Evolutionary conservation across 108 stramenopile genomes (phyloP).

Genomic region (Thalassiosira profunda): DNA sequence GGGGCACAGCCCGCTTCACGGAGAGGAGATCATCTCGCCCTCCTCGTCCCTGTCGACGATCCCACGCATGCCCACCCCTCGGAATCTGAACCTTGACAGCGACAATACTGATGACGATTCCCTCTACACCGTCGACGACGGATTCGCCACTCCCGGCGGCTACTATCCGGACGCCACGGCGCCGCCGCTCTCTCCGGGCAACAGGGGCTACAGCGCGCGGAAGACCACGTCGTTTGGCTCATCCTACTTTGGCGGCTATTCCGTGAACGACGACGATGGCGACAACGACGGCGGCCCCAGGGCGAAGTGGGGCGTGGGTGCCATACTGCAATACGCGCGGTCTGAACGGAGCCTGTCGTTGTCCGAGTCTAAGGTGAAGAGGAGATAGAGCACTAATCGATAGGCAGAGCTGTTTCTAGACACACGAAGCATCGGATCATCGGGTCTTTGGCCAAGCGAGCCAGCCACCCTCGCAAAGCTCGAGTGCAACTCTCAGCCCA

Average conservation of each 20-base stretch:
- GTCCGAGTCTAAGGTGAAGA: conserved; percentile 6
- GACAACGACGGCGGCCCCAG: conserved; percentile 7
- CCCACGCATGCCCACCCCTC: conserved; percentile 36
- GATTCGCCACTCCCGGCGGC: background rate
- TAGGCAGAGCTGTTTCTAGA: background rate
- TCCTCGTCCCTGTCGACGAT: conserved; percentile 39
- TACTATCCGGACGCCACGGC: conserved; percentile 34
- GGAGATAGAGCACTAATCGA: conserved; percentile 4
- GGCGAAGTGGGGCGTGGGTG: conserved; percentile 44
- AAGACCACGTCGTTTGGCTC: background rate
- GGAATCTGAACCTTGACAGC: conserved; percentile 31
- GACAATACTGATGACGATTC: conserved; percentile 11
- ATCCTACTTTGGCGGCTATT: background rate
- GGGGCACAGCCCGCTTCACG: background rate
- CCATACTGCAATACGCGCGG: conserved; percentile 29
- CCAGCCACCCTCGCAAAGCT: too few relatives aligned
- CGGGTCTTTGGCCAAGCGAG: too few relatives aligned
- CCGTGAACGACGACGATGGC: background rate
- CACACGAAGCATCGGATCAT: background rate
- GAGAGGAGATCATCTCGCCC: conserved; percentile 36
- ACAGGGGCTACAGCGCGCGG: background rate
- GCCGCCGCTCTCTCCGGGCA: conserved; percentile 31
- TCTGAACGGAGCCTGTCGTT: conserved; percentile 24
- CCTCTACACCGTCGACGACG: conserved; percentile 3
- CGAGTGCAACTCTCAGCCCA: too few relatives aligned